These are phyloP conservation scores for Chamaenerion angustifolium DNA, from an alignment of 345 rosid species.

Conservation along the genomic window DNA sequence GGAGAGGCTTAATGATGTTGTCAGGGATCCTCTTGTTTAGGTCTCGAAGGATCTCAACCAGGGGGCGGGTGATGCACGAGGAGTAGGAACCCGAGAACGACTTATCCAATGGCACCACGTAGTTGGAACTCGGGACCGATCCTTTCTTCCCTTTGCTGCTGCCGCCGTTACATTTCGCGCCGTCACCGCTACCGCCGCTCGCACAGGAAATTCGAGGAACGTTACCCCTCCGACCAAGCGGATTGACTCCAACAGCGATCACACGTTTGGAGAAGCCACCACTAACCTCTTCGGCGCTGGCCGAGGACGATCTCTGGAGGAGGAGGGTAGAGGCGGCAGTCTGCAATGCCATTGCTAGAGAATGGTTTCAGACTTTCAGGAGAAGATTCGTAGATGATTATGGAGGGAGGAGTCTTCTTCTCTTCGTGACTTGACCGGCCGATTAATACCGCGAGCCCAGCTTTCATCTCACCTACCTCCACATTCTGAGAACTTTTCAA, in stretches of 20 bases:
- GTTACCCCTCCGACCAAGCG: background rate
- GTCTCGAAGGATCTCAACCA: constrained; percentile 93
- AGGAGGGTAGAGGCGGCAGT: constrained; percentile 7
- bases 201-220: background rate
- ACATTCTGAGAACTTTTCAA: too few relatives aligned
- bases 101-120: constrained; percentile 85
- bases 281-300: background rate
- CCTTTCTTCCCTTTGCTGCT: constrained; percentile 32
- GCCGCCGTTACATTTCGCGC: constrained; percentile 14
- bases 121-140: constrained; percentile 66
- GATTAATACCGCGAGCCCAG: too few relatives aligned
- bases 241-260: background rate
- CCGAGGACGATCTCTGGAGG: background rate
- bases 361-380: background rate
- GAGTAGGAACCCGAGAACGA: constrained; percentile 43
- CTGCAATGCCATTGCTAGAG: constrained; percentile 5
- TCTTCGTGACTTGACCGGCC: too few relatives aligned
- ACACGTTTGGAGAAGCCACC: too few relatives aligned
- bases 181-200: constrained; percentile 6
- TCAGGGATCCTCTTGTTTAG: constrained; percentile 93
- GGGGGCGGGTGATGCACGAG: constrained; percentile 75
- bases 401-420: background rate
- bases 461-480: too few relatives aligned
- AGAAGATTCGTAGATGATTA: background rate
- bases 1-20: constrained; percentile 43